Evolutionary conservation across 495 filamentous ascomycete genomes (phyloP).

Genomic region (Astrothelium macrocarpum): DNA sequence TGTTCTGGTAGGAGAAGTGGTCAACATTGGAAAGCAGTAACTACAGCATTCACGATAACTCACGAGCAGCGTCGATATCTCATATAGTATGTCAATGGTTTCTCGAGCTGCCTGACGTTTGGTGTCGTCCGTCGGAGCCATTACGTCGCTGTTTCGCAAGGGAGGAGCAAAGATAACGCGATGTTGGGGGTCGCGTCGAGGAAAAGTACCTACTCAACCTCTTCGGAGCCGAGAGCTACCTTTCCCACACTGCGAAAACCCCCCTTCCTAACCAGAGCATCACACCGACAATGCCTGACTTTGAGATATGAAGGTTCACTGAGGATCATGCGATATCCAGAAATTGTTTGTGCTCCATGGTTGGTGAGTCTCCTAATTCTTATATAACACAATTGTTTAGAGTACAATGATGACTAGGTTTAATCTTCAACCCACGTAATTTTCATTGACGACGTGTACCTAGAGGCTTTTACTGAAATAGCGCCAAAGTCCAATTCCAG

Average conservation of each 20-base stretch:
- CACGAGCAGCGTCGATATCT: constrained; percentile 86
- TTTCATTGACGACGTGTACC: neutral
- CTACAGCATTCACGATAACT: constrained; percentile 10
- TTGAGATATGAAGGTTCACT: too few relatives aligned
- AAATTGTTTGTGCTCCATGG: too few relatives aligned
- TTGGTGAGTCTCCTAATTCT: too few relatives aligned
- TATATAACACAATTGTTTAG: neutral
- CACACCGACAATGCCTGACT: too few relatives aligned
- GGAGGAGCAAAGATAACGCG: neutral
- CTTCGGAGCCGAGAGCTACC: neutral
- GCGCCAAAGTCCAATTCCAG: too few relatives aligned
- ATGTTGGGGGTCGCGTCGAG: neutral
- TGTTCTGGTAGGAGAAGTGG: constrained; percentile 52
- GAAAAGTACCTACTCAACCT: too few relatives aligned
- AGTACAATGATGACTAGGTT: neutral
- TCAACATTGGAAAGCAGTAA: constrained; percentile 14
- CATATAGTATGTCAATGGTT: constrained; percentile 88
- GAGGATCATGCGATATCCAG: too few relatives aligned
- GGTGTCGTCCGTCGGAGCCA: constrained; percentile 36
- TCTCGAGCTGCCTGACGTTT: constrained; percentile 90
- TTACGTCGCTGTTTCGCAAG: neutral
- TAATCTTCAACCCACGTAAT: constrained; percentile 7
- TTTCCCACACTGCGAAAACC: neutral
- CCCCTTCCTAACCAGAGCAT: too few relatives aligned
- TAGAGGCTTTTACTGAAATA: constrained; percentile 4